These are phyloP conservation scores for Populus davidiana DNA, from an alignment of 345 rosid species.

Conservation along the genomic window DNA sequence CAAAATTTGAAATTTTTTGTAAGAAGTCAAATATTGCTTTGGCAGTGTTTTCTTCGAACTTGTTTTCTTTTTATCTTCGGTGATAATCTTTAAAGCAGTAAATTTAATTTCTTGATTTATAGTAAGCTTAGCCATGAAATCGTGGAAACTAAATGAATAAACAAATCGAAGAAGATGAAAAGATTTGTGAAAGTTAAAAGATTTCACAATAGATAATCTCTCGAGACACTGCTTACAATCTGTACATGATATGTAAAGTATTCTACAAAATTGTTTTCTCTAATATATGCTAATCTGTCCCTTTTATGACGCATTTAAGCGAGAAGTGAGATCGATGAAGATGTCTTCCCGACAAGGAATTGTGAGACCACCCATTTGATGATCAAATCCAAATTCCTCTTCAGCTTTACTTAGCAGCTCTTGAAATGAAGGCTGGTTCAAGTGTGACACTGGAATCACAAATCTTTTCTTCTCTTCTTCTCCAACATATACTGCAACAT, in stretches of 20 bases:
- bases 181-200: too few species aligned
- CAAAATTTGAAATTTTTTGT: too few species aligned
- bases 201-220: too few species aligned
- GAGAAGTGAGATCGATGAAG: constrained; percentile 19
- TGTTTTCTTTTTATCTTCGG: too few species aligned
- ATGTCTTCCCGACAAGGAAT: constrained; percentile 17
- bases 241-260: not conserved
- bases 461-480: constrained; percentile 15
- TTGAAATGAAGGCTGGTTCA: constrained; percentile 8
- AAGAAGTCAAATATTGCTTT: too few species aligned
- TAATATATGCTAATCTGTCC: not conserved
- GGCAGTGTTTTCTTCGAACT: too few species aligned
- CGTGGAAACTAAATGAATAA: too few species aligned
- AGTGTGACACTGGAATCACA: constrained; percentile 10
- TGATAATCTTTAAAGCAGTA: too few species aligned
- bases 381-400: constrained; percentile 15
- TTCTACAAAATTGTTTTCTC: not conserved
- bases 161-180: too few species aligned
- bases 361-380: constrained; percentile 16
- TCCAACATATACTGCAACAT: constrained; percentile 9
- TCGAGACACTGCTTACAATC: too few species aligned
- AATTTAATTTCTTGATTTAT: too few species aligned
- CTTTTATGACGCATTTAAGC: constrained; percentile 8
- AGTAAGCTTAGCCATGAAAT: too few species aligned
- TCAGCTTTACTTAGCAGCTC: constrained; percentile 7